Evolutionary conservation across 2,329 filamentous ascomycete species (phyloP), one percentile per base, ranked within the genome.

Genomic region (Dactylellina haptotyla): DNA sequence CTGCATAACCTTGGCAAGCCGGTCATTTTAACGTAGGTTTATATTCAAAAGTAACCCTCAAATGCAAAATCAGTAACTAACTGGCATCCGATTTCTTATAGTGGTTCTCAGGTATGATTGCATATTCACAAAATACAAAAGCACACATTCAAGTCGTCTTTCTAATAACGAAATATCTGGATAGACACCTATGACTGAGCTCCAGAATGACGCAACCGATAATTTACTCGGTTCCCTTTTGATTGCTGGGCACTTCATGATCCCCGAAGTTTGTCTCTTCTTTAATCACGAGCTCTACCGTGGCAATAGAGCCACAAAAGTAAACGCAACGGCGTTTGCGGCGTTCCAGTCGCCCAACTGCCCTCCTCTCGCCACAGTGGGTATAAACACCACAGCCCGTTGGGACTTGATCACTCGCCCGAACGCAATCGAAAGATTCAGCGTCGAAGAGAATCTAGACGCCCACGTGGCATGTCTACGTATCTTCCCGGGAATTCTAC

Each of bases 251-350:
- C 95, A 95, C 72, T 96, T 96, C 79, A 90, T 92, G 83, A 92
- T 97, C 67, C 93, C 93, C 0, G 93, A 97, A 80, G 93, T 97
- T 59, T 93, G 92, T 80, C 85, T 97, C 34, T 97, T 96, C 83
- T 97, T 97, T 84, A 92, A 95, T 81, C 91, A 96, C 82, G 92
- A 89, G 76, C 86, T 97, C 18, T 96, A 93, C 82, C 88, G 93
- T 25, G 93, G 93, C 14, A 97, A 96, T 81, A 85, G 93, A 20
- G 89, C 91, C 8, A 95, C 91, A 75, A 97, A 97, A 81, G 88
- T 96, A 30, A 93, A 92, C 12, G 91, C 93, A 4, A 91, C 90
- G 69, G 88, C 91, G 61, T 97, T 96, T 79, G 88, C 91, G 66
- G 93, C 92, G 4, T 97, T 97, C 80, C 90, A 88, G 67, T 92